phyloP scores from a whole-genome alignment of 1,284 basidiomycete genomes.

The Apiotrichum sp. region DNA sequence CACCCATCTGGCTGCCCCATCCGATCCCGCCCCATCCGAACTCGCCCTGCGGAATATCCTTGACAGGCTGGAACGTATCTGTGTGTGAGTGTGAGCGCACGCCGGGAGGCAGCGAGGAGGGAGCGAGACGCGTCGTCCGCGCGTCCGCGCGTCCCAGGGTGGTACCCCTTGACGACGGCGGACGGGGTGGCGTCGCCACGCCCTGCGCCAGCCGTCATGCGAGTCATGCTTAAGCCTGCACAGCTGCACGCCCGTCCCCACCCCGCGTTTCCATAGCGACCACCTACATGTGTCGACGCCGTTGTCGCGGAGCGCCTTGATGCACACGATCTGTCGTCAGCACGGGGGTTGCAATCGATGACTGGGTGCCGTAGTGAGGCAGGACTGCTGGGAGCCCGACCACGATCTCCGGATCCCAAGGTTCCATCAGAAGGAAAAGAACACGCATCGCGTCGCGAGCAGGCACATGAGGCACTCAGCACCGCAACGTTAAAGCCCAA shows the following conservation, averaged over 20 bases:
- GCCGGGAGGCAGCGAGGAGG: neutral
- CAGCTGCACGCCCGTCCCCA: too few species aligned
- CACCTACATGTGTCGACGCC: slow-evolving; percentile 6
- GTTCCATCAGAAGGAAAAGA: too few species aligned
- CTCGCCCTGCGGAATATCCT: neutral
- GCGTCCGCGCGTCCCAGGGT: neutral
- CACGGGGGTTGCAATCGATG: too few species aligned
- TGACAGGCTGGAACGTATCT: neutral
- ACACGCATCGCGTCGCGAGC: too few species aligned
- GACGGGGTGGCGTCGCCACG: too few species aligned
- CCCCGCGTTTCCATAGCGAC: neutral
- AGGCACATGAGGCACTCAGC: neutral
- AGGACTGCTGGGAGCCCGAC: neutral
- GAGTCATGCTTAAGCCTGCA: too few species aligned
- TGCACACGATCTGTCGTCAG: slow-evolving; percentile 5
- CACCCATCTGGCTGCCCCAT: slow-evolving; percentile 13
- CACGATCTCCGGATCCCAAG: too few species aligned
- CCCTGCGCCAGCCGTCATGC: too few species aligned
- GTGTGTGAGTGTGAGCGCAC: neutral
- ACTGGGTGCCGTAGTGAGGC: neutral
- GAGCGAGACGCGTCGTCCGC: too few species aligned
- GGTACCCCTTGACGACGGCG: neutral
- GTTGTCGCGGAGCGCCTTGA: slow-evolving; percentile 2
- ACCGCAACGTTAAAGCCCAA: neutral
- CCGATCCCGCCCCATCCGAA: slow-evolving; percentile 14